These are phyloP conservation scores for Talaromyces trachyspermus DNA, from an alignment of 495 filamentous ascomycete species.

Conservation along the genomic window DNA sequence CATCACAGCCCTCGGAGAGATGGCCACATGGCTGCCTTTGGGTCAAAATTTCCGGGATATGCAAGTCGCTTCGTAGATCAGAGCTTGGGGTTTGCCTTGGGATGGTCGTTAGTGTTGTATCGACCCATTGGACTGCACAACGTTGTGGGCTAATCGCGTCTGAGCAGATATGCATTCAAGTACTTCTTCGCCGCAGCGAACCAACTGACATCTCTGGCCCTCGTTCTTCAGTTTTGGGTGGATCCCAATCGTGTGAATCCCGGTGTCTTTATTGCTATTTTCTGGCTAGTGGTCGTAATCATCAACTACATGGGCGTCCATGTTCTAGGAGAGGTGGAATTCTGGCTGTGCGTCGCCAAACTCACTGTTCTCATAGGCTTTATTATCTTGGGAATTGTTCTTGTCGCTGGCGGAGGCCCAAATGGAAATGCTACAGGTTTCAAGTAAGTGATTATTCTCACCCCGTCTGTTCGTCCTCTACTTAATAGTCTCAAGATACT, in stretches of 20 bases:
- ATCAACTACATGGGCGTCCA: slow-evolving; percentile 52
- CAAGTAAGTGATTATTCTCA: slow-evolving; percentile 11
- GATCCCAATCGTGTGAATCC: slow-evolving; percentile 51
- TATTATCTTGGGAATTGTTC: slow-evolving; percentile 59
- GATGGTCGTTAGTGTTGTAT: slow-evolving; percentile 28
- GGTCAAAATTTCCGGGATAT: slow-evolving; percentile 53
- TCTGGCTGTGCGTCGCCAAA: slow-evolving; percentile 53
- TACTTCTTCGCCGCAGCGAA: slow-evolving; percentile 74
- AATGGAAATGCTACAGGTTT: slow-evolving; percentile 66
- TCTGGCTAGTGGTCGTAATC: slow-evolving; percentile 51
- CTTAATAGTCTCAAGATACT: slow-evolving; percentile 39
- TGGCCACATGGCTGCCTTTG: slow-evolving; percentile 53
- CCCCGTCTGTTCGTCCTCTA: neutral
- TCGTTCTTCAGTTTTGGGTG: slow-evolving; percentile 68
- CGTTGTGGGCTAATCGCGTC: slow-evolving; percentile 8
- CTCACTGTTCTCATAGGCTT: slow-evolving; percentile 60
- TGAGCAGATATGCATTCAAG: slow-evolving; percentile 43
- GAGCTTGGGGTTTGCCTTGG: slow-evolving; percentile 55
- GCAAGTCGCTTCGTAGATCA: slow-evolving; percentile 55
- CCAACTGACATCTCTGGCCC: slow-evolving; percentile 65
- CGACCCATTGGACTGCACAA: neutral
- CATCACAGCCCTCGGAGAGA: slow-evolving; percentile 56
- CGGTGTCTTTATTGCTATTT: slow-evolving; percentile 65
- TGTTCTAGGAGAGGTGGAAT: slow-evolving; percentile 44
- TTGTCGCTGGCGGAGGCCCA: slow-evolving; percentile 64